Evolutionary conservation across 108 stramenopile species (phyloP).

Genomic region (Pseudonitzschia multiseries): DNA sequence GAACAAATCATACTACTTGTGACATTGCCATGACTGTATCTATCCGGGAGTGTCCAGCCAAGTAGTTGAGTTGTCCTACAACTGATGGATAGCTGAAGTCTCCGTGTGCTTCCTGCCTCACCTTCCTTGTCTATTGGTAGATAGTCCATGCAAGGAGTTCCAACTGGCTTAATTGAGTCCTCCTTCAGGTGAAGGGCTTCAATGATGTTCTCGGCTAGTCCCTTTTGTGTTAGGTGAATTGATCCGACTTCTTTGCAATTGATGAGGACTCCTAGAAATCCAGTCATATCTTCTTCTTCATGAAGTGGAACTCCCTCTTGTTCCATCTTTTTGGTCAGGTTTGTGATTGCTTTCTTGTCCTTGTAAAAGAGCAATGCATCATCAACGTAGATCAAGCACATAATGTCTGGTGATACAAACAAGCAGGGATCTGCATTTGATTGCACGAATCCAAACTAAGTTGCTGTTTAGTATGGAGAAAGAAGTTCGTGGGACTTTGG

Average conservation of each 20-base stretch:
- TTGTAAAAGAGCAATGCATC: constrained; percentile 4
- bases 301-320: constrained; percentile 3
- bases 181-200: constrained; percentile 17
- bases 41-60: constrained; percentile 22
- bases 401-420: constrained; percentile 36
- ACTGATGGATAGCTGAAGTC: constrained; percentile 37
- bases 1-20: constrained; percentile 32
- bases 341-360: constrained; percentile 7
- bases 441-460: constrained; percentile 11
- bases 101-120: neutral
- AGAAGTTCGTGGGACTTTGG: constrained; percentile 32
- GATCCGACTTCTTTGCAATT: constrained; percentile 13
- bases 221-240: constrained; percentile 38
- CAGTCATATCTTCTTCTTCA: constrained; percentile 39
- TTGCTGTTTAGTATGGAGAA: constrained; percentile 9
- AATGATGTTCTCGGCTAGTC: constrained; percentile 40
- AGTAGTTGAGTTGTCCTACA: constrained; percentile 38
- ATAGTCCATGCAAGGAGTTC: constrained; percentile 7
- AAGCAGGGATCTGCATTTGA: constrained; percentile 50
- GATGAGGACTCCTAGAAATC: constrained; percentile 49
- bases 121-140: neutral
- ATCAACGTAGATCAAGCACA: constrained; percentile 55
- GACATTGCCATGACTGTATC: constrained; percentile 32
- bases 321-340: constrained; percentile 16
- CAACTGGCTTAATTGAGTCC: neutral